A percentile compares a stretch with the other conserved stretches of the same genome.
These are phyloP conservation scores for Hypsizygus ulmarius DNA, from an alignment of 1,284 basidiomycete genomes.

Conservation along the genomic window DNA sequence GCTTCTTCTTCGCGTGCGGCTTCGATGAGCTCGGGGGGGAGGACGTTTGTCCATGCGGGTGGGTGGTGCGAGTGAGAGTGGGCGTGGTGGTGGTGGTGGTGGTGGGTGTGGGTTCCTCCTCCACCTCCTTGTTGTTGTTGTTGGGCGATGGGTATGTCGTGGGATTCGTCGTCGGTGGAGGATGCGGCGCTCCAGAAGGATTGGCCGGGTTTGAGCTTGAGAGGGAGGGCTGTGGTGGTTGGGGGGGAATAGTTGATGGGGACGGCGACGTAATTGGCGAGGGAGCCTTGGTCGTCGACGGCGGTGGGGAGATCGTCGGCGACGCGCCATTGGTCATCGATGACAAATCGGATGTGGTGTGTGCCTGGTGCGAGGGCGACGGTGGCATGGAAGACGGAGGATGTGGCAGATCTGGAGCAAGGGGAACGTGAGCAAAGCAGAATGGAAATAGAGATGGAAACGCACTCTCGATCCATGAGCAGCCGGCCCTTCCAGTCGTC, in stretches of 20 bases:
- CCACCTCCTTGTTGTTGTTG: background rate
- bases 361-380: conserved; percentile 83
- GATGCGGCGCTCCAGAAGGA: conserved; percentile 50
- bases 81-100: conserved; percentile 17
- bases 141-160: conserved; percentile 4
- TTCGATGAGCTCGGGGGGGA: conserved; percentile 72
- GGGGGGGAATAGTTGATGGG: conserved; percentile 27
- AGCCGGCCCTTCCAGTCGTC: conserved; percentile 68
- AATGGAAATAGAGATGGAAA: background rate
- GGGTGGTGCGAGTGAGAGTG: conserved; percentile 16
- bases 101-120: conserved; percentile 20
- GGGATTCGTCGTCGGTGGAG: conserved; percentile 35
- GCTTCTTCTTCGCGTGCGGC: conserved; percentile 85
- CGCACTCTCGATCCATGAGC: conserved; percentile 32
- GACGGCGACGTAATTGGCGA: conserved; percentile 91
- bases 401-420: conserved; percentile 21
- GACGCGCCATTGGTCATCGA: conserved; percentile 86
- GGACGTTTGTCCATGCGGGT: conserved; percentile 67
- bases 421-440: background rate
- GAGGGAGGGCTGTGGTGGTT: conserved; percentile 11
- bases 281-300: conserved; percentile 91
- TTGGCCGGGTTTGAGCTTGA: conserved; percentile 30
- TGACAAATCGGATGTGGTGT: conserved; percentile 94
- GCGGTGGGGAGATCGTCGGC: conserved; percentile 84
- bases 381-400: conserved; percentile 30